Conservation (phyloP, 129 eudicot genomes). For the Centrapalus pauciflorus region DNA sequence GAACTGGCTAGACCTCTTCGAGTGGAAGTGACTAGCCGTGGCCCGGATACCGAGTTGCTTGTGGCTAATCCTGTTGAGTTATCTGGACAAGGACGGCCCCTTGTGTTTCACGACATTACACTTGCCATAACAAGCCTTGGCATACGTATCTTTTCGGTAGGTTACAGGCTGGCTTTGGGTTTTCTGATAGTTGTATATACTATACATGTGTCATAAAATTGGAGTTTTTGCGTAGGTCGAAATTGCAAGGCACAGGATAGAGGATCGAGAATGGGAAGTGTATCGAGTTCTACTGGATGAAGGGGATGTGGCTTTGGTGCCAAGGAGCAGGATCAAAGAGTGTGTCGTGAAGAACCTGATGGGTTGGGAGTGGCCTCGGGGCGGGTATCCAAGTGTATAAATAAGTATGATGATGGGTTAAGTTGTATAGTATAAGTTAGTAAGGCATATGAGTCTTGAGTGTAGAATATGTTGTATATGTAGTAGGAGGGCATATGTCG, state of each 20-base stretch:
- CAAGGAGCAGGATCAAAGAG: constrained; percentile 43
- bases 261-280: constrained; percentile 61
- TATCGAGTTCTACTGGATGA: constrained; percentile 55
- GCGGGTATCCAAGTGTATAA: not conserved
- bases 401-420: not conserved
- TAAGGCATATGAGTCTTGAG: not conserved
- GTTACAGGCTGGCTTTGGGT: not conserved
- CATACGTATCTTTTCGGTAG: constrained; percentile 43
- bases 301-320: constrained; percentile 37
- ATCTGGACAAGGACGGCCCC: constrained; percentile 44
- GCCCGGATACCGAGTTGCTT: constrained; percentile 48
- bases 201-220: not conserved
- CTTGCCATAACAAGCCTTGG: constrained; percentile 38
- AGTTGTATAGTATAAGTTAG: constrained; percentile 6
- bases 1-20: constrained; percentile 43
- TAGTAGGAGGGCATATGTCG: constrained; percentile 15
- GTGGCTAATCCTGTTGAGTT: constrained; percentile 53
- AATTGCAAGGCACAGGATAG: constrained; percentile 48
- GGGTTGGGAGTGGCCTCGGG: constrained; percentile 59
- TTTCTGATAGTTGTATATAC: too few species aligned
- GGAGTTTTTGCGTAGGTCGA: constrained; percentile 38
- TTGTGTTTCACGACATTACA: constrained; percentile 45
- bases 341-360: constrained; percentile 52
- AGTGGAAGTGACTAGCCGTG: constrained; percentile 42
- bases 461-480: constrained; percentile 7